phyloP scores from a whole-genome alignment of 2,329 filamentous ascomycete genomes.

The Alternaria hordeiaustralica region DNA sequence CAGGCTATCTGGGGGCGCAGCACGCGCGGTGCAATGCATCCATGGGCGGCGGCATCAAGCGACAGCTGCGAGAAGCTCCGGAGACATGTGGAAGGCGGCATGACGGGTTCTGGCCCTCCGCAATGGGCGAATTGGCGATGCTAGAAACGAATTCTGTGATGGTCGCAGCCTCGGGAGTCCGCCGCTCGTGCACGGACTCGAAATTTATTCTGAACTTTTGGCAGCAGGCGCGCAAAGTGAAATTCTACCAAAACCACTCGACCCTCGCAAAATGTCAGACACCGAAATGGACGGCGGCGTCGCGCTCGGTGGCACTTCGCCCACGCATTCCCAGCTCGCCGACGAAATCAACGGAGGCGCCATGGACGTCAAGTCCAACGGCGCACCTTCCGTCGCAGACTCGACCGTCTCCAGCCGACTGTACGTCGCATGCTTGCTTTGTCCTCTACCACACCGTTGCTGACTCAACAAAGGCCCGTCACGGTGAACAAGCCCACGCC shows the following conservation, averaged over 20 bases:
- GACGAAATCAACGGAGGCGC: conserved; percentile 41
- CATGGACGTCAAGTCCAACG: conserved; percentile 41
- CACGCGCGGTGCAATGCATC: conserved; percentile 32
- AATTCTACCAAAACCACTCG: not conserved
- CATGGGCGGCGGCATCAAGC: conserved; percentile 31
- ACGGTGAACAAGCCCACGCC: conserved; percentile 75
- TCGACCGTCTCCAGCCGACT: conserved; percentile 40
- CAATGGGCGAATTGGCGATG: conserved; percentile 33
- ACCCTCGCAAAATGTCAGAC: conserved; percentile 29
- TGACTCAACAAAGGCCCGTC: conserved; percentile 31
- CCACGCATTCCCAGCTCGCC: conserved; percentile 36
- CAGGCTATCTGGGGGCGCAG: conserved; percentile 34
- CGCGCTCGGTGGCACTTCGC: conserved; percentile 24
- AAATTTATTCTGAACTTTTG: conserved; percentile 25
- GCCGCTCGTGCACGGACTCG: conserved; percentile 23
- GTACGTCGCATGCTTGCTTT: conserved; percentile 28
- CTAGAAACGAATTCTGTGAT: conserved; percentile 22
- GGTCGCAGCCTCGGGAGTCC: conserved; percentile 35
- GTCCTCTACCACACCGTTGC: not conserved
- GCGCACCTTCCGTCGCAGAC: conserved; percentile 40
- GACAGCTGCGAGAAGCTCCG: conserved; percentile 42
- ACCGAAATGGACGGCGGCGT: conserved; percentile 42
- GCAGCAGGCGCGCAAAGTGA: conserved; percentile 3
- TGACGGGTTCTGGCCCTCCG: conserved; percentile 31
- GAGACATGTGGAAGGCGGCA: conserved; percentile 43